These are phyloP conservation scores for Phylloboletellus chloephorus DNA, from an alignment of 1,284 basidiomycete species.

Conservation along the genomic window DNA sequence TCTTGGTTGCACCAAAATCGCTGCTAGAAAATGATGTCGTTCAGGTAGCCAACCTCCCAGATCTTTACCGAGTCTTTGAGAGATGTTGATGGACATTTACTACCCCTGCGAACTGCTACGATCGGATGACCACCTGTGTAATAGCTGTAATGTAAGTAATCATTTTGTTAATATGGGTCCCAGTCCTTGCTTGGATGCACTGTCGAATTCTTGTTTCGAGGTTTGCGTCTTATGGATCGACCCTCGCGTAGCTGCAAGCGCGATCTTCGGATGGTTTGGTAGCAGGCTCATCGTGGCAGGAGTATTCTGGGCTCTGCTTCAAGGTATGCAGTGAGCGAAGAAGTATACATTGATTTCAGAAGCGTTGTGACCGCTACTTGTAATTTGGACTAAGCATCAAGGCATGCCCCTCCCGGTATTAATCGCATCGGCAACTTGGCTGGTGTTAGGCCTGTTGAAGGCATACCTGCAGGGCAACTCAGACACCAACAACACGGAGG, in stretches of 20 bases:
- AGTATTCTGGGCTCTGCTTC: background rate
- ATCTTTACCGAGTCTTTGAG: conserved; percentile 88
- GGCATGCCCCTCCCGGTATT: conserved; percentile 58
- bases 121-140: background rate
- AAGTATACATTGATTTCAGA: background rate
- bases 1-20: conserved; percentile 65
- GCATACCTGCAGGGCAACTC: conserved; percentile 48
- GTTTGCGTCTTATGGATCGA: background rate
- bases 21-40: conserved; percentile 73
- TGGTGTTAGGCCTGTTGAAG: conserved; percentile 67
- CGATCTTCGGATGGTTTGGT: background rate
- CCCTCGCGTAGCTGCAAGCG: background rate
- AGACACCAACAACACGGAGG: background rate
- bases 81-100: conserved; percentile 52
- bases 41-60: conserved; percentile 82
- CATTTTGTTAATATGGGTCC: background rate
- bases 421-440: conserved; percentile 67
- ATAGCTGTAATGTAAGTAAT: background rate
- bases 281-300: too few species aligned
- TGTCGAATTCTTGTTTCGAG: too few species aligned
- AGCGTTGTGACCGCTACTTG: background rate
- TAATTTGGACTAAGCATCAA: conserved; percentile 33
- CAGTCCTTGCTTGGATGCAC: too few species aligned
- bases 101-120: background rate
- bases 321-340: background rate